Conservation (phyloP, 768 basidiomycete species). For the Phallus indusiatus region DNA sequence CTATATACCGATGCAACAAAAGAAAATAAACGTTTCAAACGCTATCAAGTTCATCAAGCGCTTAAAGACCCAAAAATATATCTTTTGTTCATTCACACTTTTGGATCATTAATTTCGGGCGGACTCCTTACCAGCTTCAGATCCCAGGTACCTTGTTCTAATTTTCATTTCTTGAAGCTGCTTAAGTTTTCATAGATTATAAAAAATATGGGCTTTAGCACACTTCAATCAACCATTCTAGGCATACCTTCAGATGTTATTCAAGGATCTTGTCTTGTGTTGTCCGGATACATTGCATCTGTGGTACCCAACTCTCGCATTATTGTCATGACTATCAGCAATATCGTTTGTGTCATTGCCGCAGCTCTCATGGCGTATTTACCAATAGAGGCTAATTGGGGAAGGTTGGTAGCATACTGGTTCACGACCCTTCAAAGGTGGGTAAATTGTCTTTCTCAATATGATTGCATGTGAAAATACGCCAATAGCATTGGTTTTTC, state of each 20-base stretch:
- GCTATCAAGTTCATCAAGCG: slow-evolving; percentile 23
- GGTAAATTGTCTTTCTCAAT: slow-evolving; percentile 1
- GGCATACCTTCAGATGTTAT: slow-evolving; percentile 14
- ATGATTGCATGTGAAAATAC: background rate
- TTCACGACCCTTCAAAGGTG: slow-evolving; percentile 18
- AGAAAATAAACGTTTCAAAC: slow-evolving; percentile 28
- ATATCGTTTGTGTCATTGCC: slow-evolving; percentile 24
- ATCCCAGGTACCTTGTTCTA: slow-evolving; percentile 8
- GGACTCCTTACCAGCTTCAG: slow-evolving; percentile 9
- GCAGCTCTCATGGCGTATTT: slow-evolving; percentile 20
- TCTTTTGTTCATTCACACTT: slow-evolving; percentile 22
- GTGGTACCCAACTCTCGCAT: background rate
- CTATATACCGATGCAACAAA: slow-evolving; percentile 16
- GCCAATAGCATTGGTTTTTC: slow-evolving; percentile 14
- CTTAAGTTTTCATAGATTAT: slow-evolving; percentile 12
- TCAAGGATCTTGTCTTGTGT: slow-evolving; percentile 13
- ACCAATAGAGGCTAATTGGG: slow-evolving; percentile 19
- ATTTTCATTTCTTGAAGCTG: background rate
- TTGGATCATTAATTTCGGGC: slow-evolving; percentile 24
- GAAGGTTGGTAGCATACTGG: slow-evolving; percentile 23
- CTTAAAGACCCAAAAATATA: slow-evolving; percentile 26
- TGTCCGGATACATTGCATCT: slow-evolving; percentile 13
- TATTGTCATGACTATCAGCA: slow-evolving; percentile 10
- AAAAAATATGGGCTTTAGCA: slow-evolving; percentile 14
- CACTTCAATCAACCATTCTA: slow-evolving; percentile 16